Evolutionary conservation across 2,329 filamentous ascomycete genomes (phyloP), one percentile per base, ranked within the genome.

Genomic region (Harringtonia lauricola): DNA sequence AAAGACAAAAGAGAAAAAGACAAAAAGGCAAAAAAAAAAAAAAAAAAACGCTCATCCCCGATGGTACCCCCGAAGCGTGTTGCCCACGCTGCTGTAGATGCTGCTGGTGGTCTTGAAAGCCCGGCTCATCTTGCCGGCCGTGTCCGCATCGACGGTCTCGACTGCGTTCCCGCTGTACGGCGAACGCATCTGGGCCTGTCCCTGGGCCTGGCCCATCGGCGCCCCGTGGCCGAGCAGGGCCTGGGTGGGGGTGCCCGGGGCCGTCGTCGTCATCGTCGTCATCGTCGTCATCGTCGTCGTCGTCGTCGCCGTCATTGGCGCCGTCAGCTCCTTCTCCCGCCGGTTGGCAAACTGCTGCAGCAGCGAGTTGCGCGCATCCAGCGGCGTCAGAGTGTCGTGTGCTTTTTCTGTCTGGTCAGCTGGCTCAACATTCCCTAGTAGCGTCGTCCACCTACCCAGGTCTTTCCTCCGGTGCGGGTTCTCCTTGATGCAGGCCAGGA

Each of bases 401-500:
- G 78, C 64, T 70, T 90, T 86, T 64, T 89, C 85, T 87, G 10
- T 6, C 24, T 26, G n/a, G n/a, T n/a, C n/a, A n/a, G n/a, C 62
- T 45, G 39, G 3, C 15, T 22, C 35, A 22, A 37, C 21, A 5
- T 37, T n/a, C 8, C 34, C 17, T n/a, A n/a, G n/a, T 45, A 37
- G 37, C 21, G 2, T n/a, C 15, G 15, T 9, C n/a, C 3, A 64
- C 81, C 76, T 84, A 86, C 86, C 86, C 61, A 86, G 79, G 65
- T 90, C 86, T 75, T 94, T 94, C 64, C 86, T 81, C 51, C 84
- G 80, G 63, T 96, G 90, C 4, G 90, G 89, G 66, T 96, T 96
- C 66, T 88, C 77, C 59, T 83, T 84, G 73, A 79, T 80, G 64
- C 81, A 88, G 42, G 80, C 74, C 54, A 86, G 84, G 57, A 95